These are phyloP conservation scores for Solanum dulcamara DNA, from an alignment of 257 asterid species.

Conservation along the genomic window DNA sequence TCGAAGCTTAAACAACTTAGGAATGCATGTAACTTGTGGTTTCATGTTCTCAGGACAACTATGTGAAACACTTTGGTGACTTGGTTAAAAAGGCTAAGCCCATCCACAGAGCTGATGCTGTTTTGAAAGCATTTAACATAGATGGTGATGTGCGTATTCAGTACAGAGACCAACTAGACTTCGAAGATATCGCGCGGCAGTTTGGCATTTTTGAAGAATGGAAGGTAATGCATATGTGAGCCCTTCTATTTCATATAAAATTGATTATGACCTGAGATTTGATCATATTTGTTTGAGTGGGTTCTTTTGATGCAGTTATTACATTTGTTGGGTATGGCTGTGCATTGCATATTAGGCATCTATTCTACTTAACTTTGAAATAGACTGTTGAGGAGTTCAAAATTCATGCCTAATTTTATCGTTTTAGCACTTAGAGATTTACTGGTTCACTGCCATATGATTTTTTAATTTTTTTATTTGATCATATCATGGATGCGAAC, in stretches of 20 bases:
- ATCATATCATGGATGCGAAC: not conserved
- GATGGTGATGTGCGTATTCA: slow-evolving; percentile 72
- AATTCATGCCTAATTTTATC: not conserved
- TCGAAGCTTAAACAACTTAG: not conserved
- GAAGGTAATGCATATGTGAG: slow-evolving; percentile 48
- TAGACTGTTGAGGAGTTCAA: not conserved
- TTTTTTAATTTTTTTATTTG: not conserved
- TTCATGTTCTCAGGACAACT: slow-evolving; percentile 46
- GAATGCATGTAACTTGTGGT: not conserved
- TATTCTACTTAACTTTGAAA: not conserved
- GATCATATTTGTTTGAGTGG: not conserved
- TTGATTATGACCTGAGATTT: not conserved
- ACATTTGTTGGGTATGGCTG: not conserved
- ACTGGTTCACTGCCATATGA: not conserved
- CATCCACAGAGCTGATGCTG: slow-evolving; percentile 48
- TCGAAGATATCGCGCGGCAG: slow-evolving; percentile 62
- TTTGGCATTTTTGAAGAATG: slow-evolving; percentile 97
- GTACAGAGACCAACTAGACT: slow-evolving; percentile 58
- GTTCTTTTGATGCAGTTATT: not conserved
- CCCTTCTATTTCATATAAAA: not conserved
- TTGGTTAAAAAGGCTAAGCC: slow-evolving; percentile 68
- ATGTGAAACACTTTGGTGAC: slow-evolving; percentile 53
- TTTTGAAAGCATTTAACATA: slow-evolving; percentile 52
- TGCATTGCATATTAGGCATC: not conserved
- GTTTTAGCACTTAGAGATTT: not conserved